Conservation (phyloP, 108 stramenopile species). For the Cylindrotheca fusiformis region DNA sequence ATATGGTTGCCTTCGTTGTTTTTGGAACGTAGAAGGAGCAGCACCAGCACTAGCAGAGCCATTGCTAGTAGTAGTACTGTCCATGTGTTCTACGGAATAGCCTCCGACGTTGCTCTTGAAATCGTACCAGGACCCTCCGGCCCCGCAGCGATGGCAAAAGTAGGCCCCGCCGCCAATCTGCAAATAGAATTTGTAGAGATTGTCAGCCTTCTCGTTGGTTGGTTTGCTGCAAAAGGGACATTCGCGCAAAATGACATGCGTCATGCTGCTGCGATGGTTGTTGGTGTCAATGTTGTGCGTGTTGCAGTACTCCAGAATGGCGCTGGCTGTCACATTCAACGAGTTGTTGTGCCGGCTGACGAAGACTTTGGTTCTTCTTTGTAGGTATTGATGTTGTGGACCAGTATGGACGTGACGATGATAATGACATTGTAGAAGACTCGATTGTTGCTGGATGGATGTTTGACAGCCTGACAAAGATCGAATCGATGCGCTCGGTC, state of each 20-base stretch:
- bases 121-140: constrained; percentile 89
- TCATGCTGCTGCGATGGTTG: constrained; percentile 45
- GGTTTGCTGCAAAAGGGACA: constrained; percentile 85
- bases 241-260: constrained; percentile 68
- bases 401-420: too few relatives aligned
- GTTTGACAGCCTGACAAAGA: too few relatives aligned
- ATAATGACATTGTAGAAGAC: too few relatives aligned
- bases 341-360: constrained; percentile 71
- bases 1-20: not conserved
- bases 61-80: not conserved
- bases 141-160: constrained; percentile 92
- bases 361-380: constrained; percentile 37
- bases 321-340: constrained; percentile 46
- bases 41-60: not conserved
- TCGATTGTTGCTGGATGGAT: too few relatives aligned
- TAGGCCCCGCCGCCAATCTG: constrained; percentile 73
- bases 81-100: not conserved
- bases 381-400: not conserved
- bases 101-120: constrained; percentile 76
- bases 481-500: too few relatives aligned
- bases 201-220: constrained; percentile 55
- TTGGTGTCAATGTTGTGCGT: constrained; percentile 20
- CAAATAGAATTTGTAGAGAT: constrained; percentile 74
- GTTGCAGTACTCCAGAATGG: constrained; percentile 50
- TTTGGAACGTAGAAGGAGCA: not conserved